phyloP scores from a whole-genome alignment of 176 grass and related monocot genomes.

The Elymus sibiricus region DNA sequence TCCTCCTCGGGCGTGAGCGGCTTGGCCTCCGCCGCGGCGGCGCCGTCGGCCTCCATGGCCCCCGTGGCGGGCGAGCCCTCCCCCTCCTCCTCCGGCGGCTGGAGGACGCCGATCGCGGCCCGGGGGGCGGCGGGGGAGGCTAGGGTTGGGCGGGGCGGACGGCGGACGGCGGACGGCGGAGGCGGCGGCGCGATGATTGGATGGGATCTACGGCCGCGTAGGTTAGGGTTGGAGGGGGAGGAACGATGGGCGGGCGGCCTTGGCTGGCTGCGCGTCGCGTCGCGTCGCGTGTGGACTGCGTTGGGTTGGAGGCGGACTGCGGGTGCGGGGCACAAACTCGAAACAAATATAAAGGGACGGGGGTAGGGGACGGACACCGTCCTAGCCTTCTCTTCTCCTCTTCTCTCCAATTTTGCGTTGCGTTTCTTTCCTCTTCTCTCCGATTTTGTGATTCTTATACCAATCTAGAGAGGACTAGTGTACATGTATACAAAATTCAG shows the following conservation, averaged over 20 bases:
- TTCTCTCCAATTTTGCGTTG: background rate
- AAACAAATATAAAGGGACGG: background rate
- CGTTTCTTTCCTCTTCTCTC: background rate
- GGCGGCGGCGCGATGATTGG: constrained; percentile 9
- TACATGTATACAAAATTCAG: no score
- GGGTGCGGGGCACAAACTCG: no score
- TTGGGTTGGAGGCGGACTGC: background rate
- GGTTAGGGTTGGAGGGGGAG: constrained; percentile 32
- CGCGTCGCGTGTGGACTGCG: background rate
- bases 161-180: background rate
- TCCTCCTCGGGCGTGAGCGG: constrained; percentile 77
- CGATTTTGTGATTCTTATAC: background rate
- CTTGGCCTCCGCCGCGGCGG: constrained; percentile 21
- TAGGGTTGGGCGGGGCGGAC: constrained; percentile 6
- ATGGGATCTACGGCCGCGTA: constrained; percentile 25
- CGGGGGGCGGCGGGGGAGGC: background rate
- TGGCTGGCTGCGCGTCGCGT: background rate
- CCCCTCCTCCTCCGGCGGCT: background rate
- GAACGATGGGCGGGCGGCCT: background rate
- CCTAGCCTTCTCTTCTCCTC: background rate
- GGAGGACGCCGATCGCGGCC: constrained; percentile 9
- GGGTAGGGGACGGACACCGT: background rate
- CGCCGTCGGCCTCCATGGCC: constrained; percentile 50
- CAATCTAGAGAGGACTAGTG: no score
- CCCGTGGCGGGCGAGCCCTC: constrained; percentile 3